Percentiles rank a stretch among this genome's conserved stretches.
phyloP scores from a whole-genome alignment of 805 yeast genomes.

The Saccharomycopsis synnaedendra region DNA sequence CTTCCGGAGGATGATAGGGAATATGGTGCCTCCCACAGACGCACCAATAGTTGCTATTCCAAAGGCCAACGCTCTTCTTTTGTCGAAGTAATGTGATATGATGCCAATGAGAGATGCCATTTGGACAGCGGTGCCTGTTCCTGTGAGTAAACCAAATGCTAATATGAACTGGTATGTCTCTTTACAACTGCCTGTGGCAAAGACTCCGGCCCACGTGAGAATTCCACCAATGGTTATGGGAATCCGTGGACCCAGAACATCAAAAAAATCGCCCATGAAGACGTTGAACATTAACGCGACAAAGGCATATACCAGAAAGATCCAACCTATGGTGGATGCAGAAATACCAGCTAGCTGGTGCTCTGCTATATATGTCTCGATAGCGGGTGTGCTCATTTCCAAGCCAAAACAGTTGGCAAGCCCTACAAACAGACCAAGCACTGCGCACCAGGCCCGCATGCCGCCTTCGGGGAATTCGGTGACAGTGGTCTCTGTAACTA shows the following conservation, averaged over 20 bases:
- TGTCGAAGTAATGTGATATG: constrained; percentile 34
- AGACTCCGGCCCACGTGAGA: constrained; percentile 28
- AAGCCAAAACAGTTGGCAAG: constrained; percentile 50
- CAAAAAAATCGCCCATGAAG: constrained; percentile 36
- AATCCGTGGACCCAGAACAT: constrained; percentile 31
- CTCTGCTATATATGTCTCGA: constrained; percentile 49
- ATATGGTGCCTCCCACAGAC: constrained; percentile 38
- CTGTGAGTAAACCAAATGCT: constrained; percentile 37
- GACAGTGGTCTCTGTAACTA: no score
- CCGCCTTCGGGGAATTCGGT: constrained; percentile 47
- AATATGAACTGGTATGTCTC: constrained; percentile 41
- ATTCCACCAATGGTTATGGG: constrained; percentile 28
- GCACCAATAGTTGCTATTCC: constrained; percentile 40
- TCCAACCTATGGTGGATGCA: constrained; percentile 53
- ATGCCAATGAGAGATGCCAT: constrained; percentile 34
- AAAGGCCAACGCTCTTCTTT: constrained; percentile 32
- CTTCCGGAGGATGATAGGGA: constrained; percentile 34
- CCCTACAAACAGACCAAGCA: constrained; percentile 50
- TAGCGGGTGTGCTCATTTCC: constrained; percentile 54
- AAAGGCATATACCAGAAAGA: constrained; percentile 33
- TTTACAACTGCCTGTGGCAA: constrained; percentile 34
- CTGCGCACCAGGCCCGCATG: constrained; percentile 39
- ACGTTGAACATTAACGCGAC: constrained; percentile 24
- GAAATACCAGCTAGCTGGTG: constrained; percentile 37
- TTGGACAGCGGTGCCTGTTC: constrained; percentile 31